Percentiles rank a stretch among this genome's conserved stretches.
Evolutionary conservation across 768 basidiomycete genomes (phyloP).

Genomic region (Russula olivacea): DNA sequence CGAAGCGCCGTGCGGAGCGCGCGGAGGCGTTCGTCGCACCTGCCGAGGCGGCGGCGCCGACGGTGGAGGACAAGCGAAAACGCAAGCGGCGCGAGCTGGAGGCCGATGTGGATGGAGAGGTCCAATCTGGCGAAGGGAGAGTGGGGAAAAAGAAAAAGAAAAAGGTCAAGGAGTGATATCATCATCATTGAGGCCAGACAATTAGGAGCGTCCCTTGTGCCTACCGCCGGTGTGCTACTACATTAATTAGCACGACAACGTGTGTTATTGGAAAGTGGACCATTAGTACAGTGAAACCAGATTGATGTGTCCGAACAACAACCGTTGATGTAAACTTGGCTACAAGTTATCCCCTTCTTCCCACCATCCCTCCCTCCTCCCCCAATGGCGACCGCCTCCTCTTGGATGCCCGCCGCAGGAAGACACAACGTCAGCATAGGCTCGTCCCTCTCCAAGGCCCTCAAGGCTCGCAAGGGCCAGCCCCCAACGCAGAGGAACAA

Average conservation of each 20-base stretch:
- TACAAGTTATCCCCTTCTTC: neutral
- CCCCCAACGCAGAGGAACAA: constrained; percentile 40
- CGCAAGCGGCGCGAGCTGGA: constrained; percentile 38
- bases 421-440: constrained; percentile 56
- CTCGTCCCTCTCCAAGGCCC: constrained; percentile 52
- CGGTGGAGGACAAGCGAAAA: constrained; percentile 73
- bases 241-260: neutral
- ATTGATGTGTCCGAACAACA: constrained; percentile 4
- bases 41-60: constrained; percentile 63
- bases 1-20: constrained; percentile 68
- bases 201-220: neutral
- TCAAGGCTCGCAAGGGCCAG: constrained; percentile 60
- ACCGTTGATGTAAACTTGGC: constrained; percentile 1
- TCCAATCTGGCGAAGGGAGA: constrained; percentile 28
- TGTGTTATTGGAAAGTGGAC: neutral
- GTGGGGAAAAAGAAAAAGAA: constrained; percentile 41
- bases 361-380: constrained; percentile 4
- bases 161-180: constrained; percentile 29
- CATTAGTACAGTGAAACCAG: constrained; percentile 1
- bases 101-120: constrained; percentile 33
- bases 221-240: neutral
- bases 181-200: too few species aligned
- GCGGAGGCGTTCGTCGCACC: constrained; percentile 88
- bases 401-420: constrained; percentile 33
- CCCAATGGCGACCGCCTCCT: constrained; percentile 17